Percentiles rank a stretch among this genome's conserved stretches.
Evolutionary conservation across 352 stramenopile genomes (phyloP).

Genomic region (Globisporangium nodosum): DNA sequence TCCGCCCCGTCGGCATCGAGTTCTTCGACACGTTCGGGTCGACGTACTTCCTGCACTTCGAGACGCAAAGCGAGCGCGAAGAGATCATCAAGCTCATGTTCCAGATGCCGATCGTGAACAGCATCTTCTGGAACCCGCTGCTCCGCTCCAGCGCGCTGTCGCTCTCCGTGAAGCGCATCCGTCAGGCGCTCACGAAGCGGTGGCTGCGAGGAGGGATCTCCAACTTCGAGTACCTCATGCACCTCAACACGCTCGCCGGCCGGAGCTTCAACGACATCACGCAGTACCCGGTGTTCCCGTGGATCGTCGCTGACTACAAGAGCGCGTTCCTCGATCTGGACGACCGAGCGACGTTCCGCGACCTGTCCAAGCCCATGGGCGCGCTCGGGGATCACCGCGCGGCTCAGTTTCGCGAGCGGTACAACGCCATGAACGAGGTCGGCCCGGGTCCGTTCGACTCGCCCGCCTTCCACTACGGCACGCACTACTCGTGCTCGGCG

Average conservation of each 20-base stretch:
- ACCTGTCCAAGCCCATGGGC: conserved; percentile 94
- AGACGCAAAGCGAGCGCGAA: conserved; percentile 45
- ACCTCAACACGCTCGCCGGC: conserved; percentile 94
- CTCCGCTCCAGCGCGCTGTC: conserved; percentile 54
- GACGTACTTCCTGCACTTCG: conserved; percentile 70
- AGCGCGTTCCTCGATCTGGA: conserved; percentile 85
- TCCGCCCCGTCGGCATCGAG: conserved; percentile 70
- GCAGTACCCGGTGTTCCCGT: conserved; percentile 97
- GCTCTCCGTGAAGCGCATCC: conserved; percentile 63
- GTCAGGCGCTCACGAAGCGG: conserved; percentile 61
- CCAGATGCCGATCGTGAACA: conserved; percentile 78
- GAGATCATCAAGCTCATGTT: conserved; percentile 68
- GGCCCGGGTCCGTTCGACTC: conserved; percentile 36
- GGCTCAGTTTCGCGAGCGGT: conserved; percentile 84
- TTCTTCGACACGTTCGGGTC: conserved; percentile 65
- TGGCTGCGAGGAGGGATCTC: conserved; percentile 65
- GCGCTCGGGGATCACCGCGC: conserved; percentile 82
- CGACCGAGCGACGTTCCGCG: conserved; percentile 72
- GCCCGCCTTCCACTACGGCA: conserved; percentile 96
- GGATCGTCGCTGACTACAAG: conserved; percentile 91
- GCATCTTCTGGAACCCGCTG: conserved; percentile 72
- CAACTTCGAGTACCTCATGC: conserved; percentile 96
- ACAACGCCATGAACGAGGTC: conserved; percentile 56
- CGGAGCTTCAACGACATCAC: conserved; percentile 97
- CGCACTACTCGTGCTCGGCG: conserved; percentile 95